A percentile compares a stretch with the other conserved stretches of the same genome.
Conservation (phyloP, 2,329 filamentous ascomycete species). For the Tolypocladium tundrense region DNA sequence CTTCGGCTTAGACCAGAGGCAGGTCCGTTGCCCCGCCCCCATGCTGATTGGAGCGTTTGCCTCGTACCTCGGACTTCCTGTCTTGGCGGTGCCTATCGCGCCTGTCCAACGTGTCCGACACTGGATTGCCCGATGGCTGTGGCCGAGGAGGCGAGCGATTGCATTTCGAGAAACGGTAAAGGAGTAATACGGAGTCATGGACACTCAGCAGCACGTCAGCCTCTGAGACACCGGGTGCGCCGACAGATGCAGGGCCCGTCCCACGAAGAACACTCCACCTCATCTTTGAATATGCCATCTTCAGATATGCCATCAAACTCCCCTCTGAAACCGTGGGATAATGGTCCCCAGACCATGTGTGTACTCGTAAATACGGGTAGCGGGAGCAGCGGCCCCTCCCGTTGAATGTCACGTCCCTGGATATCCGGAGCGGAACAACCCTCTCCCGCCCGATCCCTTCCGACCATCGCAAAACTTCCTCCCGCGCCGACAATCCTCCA, state of each 20-base stretch:
- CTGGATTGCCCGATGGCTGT: too few relatives aligned
- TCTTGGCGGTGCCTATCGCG: neutral
- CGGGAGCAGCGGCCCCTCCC: neutral
- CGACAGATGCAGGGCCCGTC: neutral
- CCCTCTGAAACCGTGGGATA: neutral
- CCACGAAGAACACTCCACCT: neutral
- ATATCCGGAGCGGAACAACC: constrained; percentile 11
- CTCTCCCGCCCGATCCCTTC: constrained; percentile 9
- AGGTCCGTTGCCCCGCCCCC: neutral
- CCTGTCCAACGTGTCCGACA: too few relatives aligned
- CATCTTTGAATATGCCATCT: neutral
- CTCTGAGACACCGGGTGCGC: neutral
- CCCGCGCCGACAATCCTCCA: constrained; percentile 1
- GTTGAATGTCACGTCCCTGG: neutral
- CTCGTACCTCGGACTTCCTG: neutral
- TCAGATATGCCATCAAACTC: neutral
- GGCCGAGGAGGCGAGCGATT: too few relatives aligned
- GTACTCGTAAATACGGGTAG: neutral
- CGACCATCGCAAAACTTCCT: constrained; percentile 14
- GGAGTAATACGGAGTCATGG: neutral
- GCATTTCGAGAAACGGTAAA: too few relatives aligned
- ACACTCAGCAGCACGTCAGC: neutral
- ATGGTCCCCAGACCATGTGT: neutral
- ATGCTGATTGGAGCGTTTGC: neutral
- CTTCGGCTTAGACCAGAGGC: neutral